Evolutionary conservation across 805 yeast genomes (phyloP).

Genomic region (Starmerella bombicola): DNA sequence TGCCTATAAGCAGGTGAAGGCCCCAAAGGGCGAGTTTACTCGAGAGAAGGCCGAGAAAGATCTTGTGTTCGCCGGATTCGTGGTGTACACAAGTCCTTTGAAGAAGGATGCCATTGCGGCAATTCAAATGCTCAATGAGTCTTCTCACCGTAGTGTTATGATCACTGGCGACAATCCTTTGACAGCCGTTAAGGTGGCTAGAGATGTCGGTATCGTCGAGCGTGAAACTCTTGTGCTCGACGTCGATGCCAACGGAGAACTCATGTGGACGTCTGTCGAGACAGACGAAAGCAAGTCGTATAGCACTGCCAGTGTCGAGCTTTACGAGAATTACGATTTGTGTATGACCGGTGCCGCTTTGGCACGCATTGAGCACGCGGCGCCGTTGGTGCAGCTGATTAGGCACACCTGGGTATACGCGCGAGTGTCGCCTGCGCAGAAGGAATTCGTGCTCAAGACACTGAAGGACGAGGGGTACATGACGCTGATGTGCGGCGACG

Average conservation of each 20-base stretch:
- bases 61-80: slow-evolving; percentile 76
- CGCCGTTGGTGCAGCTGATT: slow-evolving; percentile 58
- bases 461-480: slow-evolving; percentile 80
- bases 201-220: slow-evolving; percentile 77
- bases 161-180: slow-evolving; percentile 98
- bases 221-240: slow-evolving; percentile 79
- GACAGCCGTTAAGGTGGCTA: slow-evolving; percentile 96
- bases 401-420: slow-evolving; percentile 95
- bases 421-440: slow-evolving; percentile 91
- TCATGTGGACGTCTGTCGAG: slow-evolving; percentile 76
- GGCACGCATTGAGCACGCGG: slow-evolving; percentile 37
- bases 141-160: slow-evolving; percentile 92
- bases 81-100: slow-evolving; percentile 95
- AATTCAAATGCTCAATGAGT: slow-evolving; percentile 82
- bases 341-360: slow-evolving; percentile 92
- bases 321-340: slow-evolving; percentile 61
- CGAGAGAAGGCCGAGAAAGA: slow-evolving; percentile 68
- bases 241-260: slow-evolving; percentile 48
- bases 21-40: slow-evolving; percentile 41
- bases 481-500: slow-evolving; percentile 98
- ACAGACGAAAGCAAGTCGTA: slow-evolving; percentile 48
- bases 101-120: slow-evolving; percentile 86
- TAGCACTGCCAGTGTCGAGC: slow-evolving; percentile 28
- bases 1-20: slow-evolving; percentile 60
- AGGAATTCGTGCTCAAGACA: slow-evolving; percentile 75